Base-by-base conservation (phyloP, 495 filamentous ascomycete genomes). In the Mycothermus thermophilus region DNA sequence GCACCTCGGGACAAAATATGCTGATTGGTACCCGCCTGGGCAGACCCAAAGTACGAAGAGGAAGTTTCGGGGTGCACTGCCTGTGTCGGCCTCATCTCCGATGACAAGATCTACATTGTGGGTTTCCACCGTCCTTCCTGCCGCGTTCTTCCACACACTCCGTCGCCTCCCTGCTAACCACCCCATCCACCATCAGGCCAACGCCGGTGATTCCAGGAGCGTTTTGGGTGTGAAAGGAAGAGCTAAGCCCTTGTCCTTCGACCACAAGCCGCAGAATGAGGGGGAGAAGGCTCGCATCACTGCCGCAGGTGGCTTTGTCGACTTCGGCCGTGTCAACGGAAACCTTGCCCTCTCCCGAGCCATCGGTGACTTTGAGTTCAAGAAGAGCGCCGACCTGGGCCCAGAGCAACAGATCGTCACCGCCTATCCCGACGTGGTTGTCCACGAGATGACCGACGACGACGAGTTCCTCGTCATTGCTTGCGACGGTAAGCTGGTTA, bases 361-460 rank as follows among this genome's bases (percentile, higher is more conserved):
- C 43, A 95, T 97, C 51, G 90, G 90, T 43, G 90, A 97, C 62
- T 97, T 97, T 51, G 90, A 97, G 57, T 97, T 97, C 71, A 97
- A 97, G 74, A 96, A 95, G 71, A 93, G 88, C 58, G 80, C 87
- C 40, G 86, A 94, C 45, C 74, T 97, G 28, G 77, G 87, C 8
- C 90, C 92, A 20, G 92, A 97, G 51, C 80, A 93, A 54, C 90
- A 97, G 56, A 95, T 97, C 26, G 90, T 97, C 10, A 97, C 90
- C 5, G 90, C 92, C 7, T 95, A 77, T 55, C 90, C 90, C 10
- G 90, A 97, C 57, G 83, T 97, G 16, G 80, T 79, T 14, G 68
- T 83, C 27, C 90, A 97, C 48, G 83, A 93, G 19, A 69, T 95
- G 38, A 76, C 71, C 26, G 79, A 92, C 32, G 88, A 97, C 53